Conservation (phyloP, 2,329 filamentous ascomycete species). For the Colletotrichum truncatum region DNA sequence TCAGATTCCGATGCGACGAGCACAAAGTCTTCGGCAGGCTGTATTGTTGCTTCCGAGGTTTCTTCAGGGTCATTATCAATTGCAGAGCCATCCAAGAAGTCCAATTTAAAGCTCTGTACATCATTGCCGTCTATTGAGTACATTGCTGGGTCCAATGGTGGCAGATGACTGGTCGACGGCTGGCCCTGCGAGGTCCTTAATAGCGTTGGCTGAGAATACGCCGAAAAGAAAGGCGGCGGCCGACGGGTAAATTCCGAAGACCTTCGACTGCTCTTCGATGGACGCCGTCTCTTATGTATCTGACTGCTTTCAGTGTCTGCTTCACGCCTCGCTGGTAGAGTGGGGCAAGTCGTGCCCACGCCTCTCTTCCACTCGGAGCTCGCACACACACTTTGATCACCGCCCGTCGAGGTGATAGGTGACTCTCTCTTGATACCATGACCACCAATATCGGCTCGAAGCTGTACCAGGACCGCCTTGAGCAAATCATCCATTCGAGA, state of each 20-base stretch:
- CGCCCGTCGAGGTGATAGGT: neutral
- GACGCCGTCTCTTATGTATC: slow-evolving; percentile 41
- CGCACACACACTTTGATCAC: neutral
- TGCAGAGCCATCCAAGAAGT: slow-evolving; percentile 38
- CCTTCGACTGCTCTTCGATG: slow-evolving; percentile 35
- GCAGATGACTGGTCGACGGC: slow-evolving; percentile 20
- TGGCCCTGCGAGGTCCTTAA: slow-evolving; percentile 33
- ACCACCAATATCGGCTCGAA: slow-evolving; percentile 41
- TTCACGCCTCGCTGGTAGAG: slow-evolving; percentile 42
- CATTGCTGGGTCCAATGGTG: slow-evolving; percentile 36
- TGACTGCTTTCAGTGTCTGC: slow-evolving; percentile 37
- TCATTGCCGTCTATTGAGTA: slow-evolving; percentile 37
- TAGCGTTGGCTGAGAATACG: slow-evolving; percentile 30
- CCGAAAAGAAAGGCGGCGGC: slow-evolving; percentile 38
- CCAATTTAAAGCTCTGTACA: slow-evolving; percentile 35
- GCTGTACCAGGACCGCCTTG: slow-evolving; percentile 59
- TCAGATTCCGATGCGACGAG: slow-evolving; percentile 37
- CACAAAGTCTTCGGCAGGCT: slow-evolving; percentile 34
- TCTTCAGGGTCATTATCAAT: slow-evolving; percentile 38
- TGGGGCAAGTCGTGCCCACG: slow-evolving; percentile 32
- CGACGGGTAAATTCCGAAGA: slow-evolving; percentile 42
- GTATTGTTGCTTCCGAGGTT: neutral
- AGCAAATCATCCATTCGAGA: slow-evolving; percentile 62
- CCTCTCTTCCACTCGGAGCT: slow-evolving; percentile 8
- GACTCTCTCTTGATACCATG: neutral